Evolutionary conservation across 2,329 filamentous ascomycete species (phyloP).

Genomic region (Fusarium napiforme): DNA sequence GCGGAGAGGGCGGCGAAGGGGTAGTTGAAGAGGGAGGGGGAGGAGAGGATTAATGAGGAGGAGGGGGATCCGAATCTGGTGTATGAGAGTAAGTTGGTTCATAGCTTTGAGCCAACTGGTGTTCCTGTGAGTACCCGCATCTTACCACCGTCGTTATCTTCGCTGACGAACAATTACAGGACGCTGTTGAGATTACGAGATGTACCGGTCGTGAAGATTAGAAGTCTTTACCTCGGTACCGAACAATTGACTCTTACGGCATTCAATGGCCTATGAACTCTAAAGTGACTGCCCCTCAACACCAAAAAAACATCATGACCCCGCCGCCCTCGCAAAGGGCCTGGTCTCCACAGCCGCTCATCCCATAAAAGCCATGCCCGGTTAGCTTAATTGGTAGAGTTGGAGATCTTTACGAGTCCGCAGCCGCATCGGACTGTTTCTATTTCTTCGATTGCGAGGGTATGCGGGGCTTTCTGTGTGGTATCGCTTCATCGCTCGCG

Average conservation of each 20-base stretch:
- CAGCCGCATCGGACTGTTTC: conserved; percentile 52
- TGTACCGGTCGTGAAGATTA: conserved; percentile 58
- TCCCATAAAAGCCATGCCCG: conserved; percentile 8
- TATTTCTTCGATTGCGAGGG: conserved; percentile 35
- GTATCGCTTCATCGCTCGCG: too few relatives aligned
- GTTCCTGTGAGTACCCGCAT: conserved; percentile 63
- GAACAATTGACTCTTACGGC: background rate
- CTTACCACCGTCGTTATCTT: rapidly evolving
- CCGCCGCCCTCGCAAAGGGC: background rate
- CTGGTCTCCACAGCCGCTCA: background rate
- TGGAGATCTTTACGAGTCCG: too few relatives aligned
- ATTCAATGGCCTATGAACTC: background rate
- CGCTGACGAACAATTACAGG: conserved; percentile 56
- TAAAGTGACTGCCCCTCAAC: background rate
- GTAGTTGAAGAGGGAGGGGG: conserved; percentile 66
- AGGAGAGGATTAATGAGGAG: conserved; percentile 50
- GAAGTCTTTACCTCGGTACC: background rate
- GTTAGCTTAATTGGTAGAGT: conserved; percentile 60
- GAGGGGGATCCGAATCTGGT: conserved; percentile 71
- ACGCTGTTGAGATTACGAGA: conserved; percentile 73
- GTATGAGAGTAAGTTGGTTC: conserved; percentile 71
- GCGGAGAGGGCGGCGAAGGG: too few relatives aligned
- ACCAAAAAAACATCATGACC: conserved; percentile 12
- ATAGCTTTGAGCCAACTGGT: conserved; percentile 76
- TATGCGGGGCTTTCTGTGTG: background rate